Percentiles rank a stretch among this genome's conserved stretches.
phyloP scores from a whole-genome alignment of 306 rosid genomes.

The Vachellia pachyceras region DNA sequence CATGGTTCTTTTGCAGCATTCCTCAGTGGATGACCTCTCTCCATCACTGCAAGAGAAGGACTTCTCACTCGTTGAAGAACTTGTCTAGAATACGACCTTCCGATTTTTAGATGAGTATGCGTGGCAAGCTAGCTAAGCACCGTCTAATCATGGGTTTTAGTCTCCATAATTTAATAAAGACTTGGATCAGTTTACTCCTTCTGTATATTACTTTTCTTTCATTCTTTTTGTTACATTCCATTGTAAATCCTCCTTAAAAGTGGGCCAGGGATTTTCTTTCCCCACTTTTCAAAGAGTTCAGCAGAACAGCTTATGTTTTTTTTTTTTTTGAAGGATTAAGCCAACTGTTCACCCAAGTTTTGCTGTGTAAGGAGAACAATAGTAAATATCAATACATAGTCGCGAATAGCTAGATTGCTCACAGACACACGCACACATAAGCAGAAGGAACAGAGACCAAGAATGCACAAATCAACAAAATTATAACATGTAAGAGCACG shows the following conservation, averaged over 20 bases:
- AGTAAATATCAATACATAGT: no score
- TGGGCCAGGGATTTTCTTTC: constrained; percentile 37
- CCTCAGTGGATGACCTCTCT: constrained; percentile 85
- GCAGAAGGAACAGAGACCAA: no score
- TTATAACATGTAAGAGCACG: no score
- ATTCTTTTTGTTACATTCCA: constrained; percentile 59
- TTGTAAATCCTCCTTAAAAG: constrained; percentile 40
- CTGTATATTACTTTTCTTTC: constrained; percentile 53
- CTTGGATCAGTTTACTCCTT: constrained; percentile 39
- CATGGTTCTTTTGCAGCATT: constrained; percentile 58
- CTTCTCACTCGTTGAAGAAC: constrained; percentile 74
- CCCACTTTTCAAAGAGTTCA: no score
- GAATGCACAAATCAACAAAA: no score
- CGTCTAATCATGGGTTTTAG: background rate
- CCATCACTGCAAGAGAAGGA: constrained; percentile 73
- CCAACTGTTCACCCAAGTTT: no score
- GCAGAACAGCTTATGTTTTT: no score
- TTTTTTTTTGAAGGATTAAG: no score
- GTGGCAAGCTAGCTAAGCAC: constrained; percentile 28
- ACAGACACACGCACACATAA: no score
- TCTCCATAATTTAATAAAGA: background rate
- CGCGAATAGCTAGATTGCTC: no score
- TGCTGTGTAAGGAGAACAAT: no score
- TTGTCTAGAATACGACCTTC: constrained; percentile 74
- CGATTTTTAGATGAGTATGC: constrained; percentile 73